Evolutionary conservation across 2,329 filamentous ascomycete genomes (phyloP).

Genomic region (Xylaria sp.): DNA sequence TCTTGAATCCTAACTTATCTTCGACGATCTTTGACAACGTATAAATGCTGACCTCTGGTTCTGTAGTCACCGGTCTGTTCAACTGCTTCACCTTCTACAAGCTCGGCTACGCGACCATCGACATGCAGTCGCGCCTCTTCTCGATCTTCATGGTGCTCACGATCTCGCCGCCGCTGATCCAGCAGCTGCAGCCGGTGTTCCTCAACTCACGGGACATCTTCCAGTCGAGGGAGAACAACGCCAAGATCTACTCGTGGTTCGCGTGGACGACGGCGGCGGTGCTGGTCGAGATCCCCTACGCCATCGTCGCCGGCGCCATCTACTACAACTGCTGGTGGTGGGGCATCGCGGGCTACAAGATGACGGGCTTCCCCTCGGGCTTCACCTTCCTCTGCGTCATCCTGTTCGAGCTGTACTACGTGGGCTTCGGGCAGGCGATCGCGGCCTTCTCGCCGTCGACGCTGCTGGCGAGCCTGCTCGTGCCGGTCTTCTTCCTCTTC

Average conservation of each 20-base stretch:
- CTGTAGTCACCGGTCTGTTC: slow-evolving; percentile 60
- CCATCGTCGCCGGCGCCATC: slow-evolving; percentile 64
- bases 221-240: slow-evolving; percentile 71
- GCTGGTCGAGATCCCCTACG: slow-evolving; percentile 71
- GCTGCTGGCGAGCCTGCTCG: slow-evolving; percentile 65
- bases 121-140: slow-evolving; percentile 73
- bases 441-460: slow-evolving; percentile 69
- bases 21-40: not conserved
- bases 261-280: slow-evolving; percentile 69
- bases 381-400: slow-evolving; percentile 67
- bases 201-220: slow-evolving; percentile 69
- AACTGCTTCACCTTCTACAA: slow-evolving; percentile 73
- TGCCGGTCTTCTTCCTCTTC: slow-evolving; percentile 72
- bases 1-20: not conserved
- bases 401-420: slow-evolving; percentile 45
- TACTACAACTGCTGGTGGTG: slow-evolving; percentile 69
- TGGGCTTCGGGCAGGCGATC: slow-evolving; percentile 48
- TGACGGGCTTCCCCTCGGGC: slow-evolving; percentile 58
- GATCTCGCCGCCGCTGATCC: slow-evolving; percentile 73
- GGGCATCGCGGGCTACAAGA: slow-evolving; percentile 52
- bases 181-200: slow-evolving; percentile 76
- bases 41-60: not conserved
- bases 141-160: slow-evolving; percentile 77
- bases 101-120: slow-evolving; percentile 57
- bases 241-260: slow-evolving; percentile 78